A percentile compares a stretch with the other conserved stretches of the same genome.
phyloP scores from a whole-genome alignment of 2,329 filamentous ascomycete species.

The Rhynchosporium agropyri region DNA sequence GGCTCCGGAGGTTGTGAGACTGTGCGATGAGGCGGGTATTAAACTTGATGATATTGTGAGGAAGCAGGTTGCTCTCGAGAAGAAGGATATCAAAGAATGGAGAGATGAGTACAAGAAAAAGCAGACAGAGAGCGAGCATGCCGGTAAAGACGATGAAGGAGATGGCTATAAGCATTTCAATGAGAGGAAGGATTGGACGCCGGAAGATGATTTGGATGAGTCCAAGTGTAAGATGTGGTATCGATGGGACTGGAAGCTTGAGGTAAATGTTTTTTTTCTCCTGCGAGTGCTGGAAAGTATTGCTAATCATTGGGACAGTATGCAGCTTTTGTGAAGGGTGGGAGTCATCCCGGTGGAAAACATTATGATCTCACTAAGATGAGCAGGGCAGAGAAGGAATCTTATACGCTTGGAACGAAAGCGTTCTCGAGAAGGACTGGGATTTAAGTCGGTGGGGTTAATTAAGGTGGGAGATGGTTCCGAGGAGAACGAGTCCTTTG shows the following conservation, averaged over 20 bases:
- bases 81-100: conserved; percentile 21
- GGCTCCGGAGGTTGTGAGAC: conserved; percentile 51
- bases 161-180: conserved; percentile 20
- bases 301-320: conserved; percentile 17
- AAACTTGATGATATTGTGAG: conserved; percentile 25
- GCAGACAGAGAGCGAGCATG: conserved; percentile 12
- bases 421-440: conserved; percentile 3
- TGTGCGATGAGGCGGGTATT: conserved; percentile 28
- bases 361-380: conserved; percentile 25
- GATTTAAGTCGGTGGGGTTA: neutral
- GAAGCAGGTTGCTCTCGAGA: conserved; percentile 25
- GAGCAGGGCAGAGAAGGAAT: conserved; percentile 19
- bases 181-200: conserved; percentile 22
- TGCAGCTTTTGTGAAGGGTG: conserved; percentile 19
- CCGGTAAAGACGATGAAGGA: neutral
- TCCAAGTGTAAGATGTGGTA: conserved; percentile 23
- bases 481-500: too few relatives aligned
- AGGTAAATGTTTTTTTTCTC: conserved; percentile 17
- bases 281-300: neutral
- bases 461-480: neutral
- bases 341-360: conserved; percentile 23
- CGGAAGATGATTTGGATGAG: conserved; percentile 17
- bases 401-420: conserved; percentile 4
- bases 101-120: conserved; percentile 20
- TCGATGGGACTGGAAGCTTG: conserved; percentile 30